These are phyloP conservation scores for Botrytis porri DNA, from an alignment of 2,329 filamentous ascomycete genomes.

Conservation along the genomic window DNA sequence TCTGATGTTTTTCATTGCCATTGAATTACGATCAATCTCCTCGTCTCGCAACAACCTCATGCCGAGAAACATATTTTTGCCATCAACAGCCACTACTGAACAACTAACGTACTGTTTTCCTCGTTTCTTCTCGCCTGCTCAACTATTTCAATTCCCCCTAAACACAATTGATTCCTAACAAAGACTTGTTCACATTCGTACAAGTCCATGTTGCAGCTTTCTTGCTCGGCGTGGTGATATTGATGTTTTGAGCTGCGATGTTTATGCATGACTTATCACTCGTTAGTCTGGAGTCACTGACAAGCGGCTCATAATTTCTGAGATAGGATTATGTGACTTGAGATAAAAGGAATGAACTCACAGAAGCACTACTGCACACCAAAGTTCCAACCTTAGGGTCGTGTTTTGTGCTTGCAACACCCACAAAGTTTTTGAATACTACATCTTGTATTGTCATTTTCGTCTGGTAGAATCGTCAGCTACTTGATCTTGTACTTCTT, in stretches of 20 bases:
- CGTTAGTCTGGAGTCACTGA: background rate
- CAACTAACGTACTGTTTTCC: background rate
- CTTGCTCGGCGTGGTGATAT: conserved; percentile 47
- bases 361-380: conserved; percentile 46
- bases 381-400: conserved; percentile 45
- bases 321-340: background rate
- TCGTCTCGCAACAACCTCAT: background rate
- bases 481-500: conserved; percentile 43
- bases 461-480: conserved; percentile 35
- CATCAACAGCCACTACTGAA: background rate
- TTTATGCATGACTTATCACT: conserved; percentile 37
- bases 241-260: conserved; percentile 47
- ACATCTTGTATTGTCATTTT: conserved; percentile 52
- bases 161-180: conserved; percentile 12
- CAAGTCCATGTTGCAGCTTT: conserved; percentile 43
- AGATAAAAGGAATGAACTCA: background rate
- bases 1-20: background rate
- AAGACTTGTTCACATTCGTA: conserved; percentile 40
- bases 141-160: background rate
- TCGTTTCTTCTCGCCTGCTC: background rate
- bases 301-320: background rate
- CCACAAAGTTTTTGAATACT: conserved; percentile 41
- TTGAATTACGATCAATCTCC: background rate
- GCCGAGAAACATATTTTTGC: background rate
- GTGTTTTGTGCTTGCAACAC: conserved; percentile 46